Conservation (phyloP, 495 filamentous ascomycete species). For the Echria macrotheca region DNA sequence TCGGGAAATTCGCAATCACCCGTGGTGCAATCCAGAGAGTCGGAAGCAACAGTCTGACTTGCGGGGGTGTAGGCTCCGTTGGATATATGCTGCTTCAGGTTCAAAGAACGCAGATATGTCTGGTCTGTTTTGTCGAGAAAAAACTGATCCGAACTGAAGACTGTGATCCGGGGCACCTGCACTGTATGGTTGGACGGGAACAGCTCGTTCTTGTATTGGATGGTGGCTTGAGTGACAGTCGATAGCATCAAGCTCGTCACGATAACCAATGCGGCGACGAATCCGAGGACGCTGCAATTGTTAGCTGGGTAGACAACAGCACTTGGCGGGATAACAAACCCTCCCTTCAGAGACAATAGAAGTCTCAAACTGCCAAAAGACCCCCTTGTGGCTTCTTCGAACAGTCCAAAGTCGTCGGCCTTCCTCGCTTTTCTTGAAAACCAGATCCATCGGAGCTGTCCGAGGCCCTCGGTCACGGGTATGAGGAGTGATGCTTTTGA, state of each 20-base stretch:
- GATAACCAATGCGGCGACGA: background rate
- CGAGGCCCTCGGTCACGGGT: conserved; percentile 28
- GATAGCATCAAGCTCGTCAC: conserved; percentile 1
- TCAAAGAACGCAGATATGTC: background rate
- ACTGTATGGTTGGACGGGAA: background rate
- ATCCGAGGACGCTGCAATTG: background rate
- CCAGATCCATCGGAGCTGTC: conserved; percentile 42
- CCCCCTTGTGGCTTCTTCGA: conserved; percentile 37
- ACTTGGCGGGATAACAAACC: no score
- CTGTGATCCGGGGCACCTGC: background rate
- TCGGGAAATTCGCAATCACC: conserved; percentile 1
- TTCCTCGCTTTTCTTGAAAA: conserved; percentile 28
- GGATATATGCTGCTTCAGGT: background rate
- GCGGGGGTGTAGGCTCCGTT: background rate
- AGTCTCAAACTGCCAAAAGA: conserved; percentile 29
- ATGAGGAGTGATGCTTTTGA: conserved; percentile 33
- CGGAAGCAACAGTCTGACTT: background rate
- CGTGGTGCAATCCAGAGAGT: background rate
- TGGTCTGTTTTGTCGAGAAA: background rate
- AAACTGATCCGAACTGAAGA: conserved; percentile 2
- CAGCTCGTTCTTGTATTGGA: background rate
- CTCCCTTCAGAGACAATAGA: conserved; percentile 17
- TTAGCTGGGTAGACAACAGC: no score
- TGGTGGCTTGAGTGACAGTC: conserved; percentile 1
- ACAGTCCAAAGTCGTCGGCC: conserved; percentile 31